Evolutionary conservation across 257 asterid genomes (phyloP), one percentile per base, ranked within the genome.

Genomic region (Nicotiana tomentosiformis): DNA sequence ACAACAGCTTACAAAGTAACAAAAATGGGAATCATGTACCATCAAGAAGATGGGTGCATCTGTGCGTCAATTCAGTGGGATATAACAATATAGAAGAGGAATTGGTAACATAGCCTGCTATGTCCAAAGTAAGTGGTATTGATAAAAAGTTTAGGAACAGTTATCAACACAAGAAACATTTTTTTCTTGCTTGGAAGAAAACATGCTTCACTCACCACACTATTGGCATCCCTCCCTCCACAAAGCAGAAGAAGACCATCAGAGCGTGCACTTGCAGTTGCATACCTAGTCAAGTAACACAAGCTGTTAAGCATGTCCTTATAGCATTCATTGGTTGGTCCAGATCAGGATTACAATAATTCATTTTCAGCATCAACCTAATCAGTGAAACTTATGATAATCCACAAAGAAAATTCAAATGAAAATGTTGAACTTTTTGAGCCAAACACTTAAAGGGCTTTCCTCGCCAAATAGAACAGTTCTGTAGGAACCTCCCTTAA

Each of bases 241-340:
- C 99, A 96, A 35, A 96, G 98, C 85, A 96, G 91, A 87, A 96
- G 98, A 90, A 96, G 98, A 82, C 99, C 99, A 90, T 96, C 99
- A 69, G 99, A 94, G 79, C 99, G 97, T 56, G 99, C 99, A 86
- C 99, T 96, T 74, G 99, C 98, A 69, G 98, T 96, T 30, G 99
- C 98, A 87, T 96, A 96, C 99, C 99, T 96, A 70, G 55, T 67
- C 70, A 74, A 60, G 81, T 81, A 70, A 86, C 55, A 84, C 82
- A 37, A 84, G 29, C 78, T 81, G 80, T 85, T 58, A 74, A 46
- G 61, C 15, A 74, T 74, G 23, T 49, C 79, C 53, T 35, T 17
- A 15, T 3, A 15, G 1, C 18, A 7, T 35, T 43, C 61, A 74
- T 74, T 14, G 39, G 79, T 46, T 20, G 23, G 79, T 14, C 23